Evolutionary conservation across 2,329 filamentous ascomycete species (phyloP).

Genomic region (Xylaria sp.): DNA sequence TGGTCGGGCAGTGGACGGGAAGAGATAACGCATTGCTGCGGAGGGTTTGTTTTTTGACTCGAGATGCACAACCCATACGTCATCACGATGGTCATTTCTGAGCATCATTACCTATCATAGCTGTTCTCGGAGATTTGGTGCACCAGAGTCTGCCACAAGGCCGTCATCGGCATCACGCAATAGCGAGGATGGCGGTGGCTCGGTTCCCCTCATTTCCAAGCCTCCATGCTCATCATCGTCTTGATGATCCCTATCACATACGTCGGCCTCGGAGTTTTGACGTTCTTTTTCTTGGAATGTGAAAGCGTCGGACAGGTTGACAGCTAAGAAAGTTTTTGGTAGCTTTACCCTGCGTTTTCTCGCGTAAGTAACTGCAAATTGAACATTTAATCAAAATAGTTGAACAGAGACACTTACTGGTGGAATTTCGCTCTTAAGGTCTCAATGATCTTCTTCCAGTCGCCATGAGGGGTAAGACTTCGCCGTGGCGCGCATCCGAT

Average conservation of each 20-base stretch:
- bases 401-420: conserved; percentile 69
- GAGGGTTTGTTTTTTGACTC: conserved; percentile 19
- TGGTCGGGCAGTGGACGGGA: conserved; percentile 16
- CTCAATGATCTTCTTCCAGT: conserved; percentile 98
- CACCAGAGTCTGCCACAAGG: conserved; percentile 29
- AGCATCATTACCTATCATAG: conserved; percentile 34
- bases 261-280: conserved; percentile 59
- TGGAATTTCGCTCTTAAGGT: conserved; percentile 95
- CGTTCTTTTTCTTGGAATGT: conserved; percentile 68
- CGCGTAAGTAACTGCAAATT: conserved; percentile 30
- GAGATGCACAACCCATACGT: conserved; percentile 28
- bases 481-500: conserved; percentile 93
- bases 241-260: conserved; percentile 60
- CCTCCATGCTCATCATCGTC: conserved; percentile 42
- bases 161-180: conserved; percentile 38
- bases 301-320: conserved; percentile 72
- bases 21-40: conserved; percentile 22
- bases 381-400: conserved; percentile 9
- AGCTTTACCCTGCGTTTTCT: conserved; percentile 66
- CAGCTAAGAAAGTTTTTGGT: conserved; percentile 73
- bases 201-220: conserved; percentile 44
- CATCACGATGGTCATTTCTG: conserved; percentile 31
- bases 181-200: conserved; percentile 35
- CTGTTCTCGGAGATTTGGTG: conserved; percentile 22
- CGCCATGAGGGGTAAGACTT: conserved; percentile 87